A percentile compares a stretch with the other conserved stretches of the same genome.
These are phyloP conservation scores for Fusarium sp. DNA, from an alignment of 2,329 filamentous ascomycete genomes.

Conservation along the genomic window DNA sequence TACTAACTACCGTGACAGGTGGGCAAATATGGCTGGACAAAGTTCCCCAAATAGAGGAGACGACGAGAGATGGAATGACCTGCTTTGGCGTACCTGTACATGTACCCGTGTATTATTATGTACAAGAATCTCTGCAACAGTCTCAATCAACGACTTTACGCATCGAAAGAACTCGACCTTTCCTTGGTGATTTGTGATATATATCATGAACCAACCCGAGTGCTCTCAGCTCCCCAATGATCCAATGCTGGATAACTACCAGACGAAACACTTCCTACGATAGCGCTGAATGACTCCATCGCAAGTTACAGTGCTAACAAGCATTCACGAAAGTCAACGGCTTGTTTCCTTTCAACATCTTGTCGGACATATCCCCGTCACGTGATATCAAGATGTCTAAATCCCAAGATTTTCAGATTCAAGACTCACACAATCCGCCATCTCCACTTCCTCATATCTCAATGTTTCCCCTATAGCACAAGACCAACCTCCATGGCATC, in stretches of 20 bases:
- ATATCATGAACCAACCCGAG: not conserved
- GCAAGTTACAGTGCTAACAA: not conserved
- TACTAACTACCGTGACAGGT: slow-evolving; percentile 58
- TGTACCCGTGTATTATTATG: slow-evolving; percentile 50
- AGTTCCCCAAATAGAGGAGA: slow-evolving; percentile 65
- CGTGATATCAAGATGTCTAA: slow-evolving; percentile 34
- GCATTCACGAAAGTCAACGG: not conserved
- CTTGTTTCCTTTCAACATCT: not conserved
- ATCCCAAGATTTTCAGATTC: slow-evolving; percentile 11
- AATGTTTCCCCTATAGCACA: not conserved
- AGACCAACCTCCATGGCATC: slow-evolving; percentile 15
- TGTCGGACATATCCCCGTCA: slow-evolving; percentile 20
- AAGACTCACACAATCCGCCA: not conserved
- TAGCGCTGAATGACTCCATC: not conserved
- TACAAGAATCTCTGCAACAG: slow-evolving; percentile 39
- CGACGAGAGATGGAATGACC: slow-evolving; percentile 29
- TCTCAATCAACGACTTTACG: slow-evolving; percentile 20
- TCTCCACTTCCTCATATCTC: not conserved
- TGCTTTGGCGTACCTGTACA: slow-evolving; percentile 45
- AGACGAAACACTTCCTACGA: not conserved
- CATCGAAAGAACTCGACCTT: not conserved
- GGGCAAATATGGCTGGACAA: slow-evolving; percentile 67
- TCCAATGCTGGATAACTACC: not conserved
- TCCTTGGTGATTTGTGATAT: slow-evolving; percentile 3
- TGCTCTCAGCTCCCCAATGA: not conserved